Percentiles rank a stretch among this genome's conserved stretches.
These are phyloP conservation scores for Phlebiopsis flavidoalba DNA, from an alignment of 768 basidiomycete species.

Conservation along the genomic window DNA sequence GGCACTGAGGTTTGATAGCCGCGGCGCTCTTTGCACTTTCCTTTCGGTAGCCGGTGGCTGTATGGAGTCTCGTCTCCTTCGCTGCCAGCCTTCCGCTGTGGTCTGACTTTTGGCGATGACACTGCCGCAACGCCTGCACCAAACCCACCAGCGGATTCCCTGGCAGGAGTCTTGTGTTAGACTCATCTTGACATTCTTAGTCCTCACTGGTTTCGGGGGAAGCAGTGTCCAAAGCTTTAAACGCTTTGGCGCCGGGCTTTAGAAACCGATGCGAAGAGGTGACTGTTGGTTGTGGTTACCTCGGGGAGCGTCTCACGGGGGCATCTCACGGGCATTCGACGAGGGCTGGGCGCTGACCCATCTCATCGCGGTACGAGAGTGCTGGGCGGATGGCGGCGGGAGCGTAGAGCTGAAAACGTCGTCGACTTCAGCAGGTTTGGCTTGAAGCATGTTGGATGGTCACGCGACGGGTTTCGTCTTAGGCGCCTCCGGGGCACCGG, in stretches of 20 bases:
- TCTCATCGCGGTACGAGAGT: not conserved
- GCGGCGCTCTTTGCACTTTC: slow-evolving; percentile 33
- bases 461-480: not conserved
- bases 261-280: not conserved
- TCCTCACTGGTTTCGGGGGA: not conserved
- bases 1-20: not conserved
- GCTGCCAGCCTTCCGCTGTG: slow-evolving; percentile 16
- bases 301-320: not conserved
- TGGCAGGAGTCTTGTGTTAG: not conserved
- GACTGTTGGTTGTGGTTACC: not conserved
- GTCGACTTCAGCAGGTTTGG: not conserved
- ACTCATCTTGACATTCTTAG: not conserved
- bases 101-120: not conserved
- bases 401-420: slow-evolving; percentile 4
- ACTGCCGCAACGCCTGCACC: not conserved
- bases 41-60: slow-evolving; percentile 25
- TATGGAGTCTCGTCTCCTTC: slow-evolving; percentile 17
- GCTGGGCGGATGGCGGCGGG: slow-evolving; percentile 1
- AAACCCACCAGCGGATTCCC: not conserved
- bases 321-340: not conserved
- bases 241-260: slow-evolving; percentile 1
- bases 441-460: not conserved
- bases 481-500: not conserved
- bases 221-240: not conserved
- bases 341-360: not conserved